Percentiles rank a stretch among this genome's conserved stretches.
phyloP scores from a whole-genome alignment of 1,139 yeast species.

The Saccharomyces hybrid region DNA sequence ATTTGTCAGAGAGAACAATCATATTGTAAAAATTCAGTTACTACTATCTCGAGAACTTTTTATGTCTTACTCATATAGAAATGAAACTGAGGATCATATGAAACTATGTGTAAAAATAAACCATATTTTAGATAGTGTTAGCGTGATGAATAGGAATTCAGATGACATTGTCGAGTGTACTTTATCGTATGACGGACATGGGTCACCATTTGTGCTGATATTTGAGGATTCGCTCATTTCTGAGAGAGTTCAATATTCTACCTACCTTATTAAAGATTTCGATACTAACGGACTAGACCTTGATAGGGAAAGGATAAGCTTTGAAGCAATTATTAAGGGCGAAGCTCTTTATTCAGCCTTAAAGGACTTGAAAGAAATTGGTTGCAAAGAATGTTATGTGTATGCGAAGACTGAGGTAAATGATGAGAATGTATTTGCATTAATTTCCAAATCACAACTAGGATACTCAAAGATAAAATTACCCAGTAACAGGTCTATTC shows the following conservation, averaged over 20 bases:
- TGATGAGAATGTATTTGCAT: slow-evolving; percentile 31
- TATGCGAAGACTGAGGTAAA: slow-evolving; percentile 34
- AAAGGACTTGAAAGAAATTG: slow-evolving; percentile 59
- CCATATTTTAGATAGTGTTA: slow-evolving; percentile 41
- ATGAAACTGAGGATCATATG: slow-evolving; percentile 14
- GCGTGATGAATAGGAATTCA: slow-evolving; percentile 31
- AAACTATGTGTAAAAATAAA: slow-evolving; percentile 35
- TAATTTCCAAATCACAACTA: slow-evolving; percentile 55
- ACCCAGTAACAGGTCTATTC: slow-evolving; percentile 55
- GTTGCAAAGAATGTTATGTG: slow-evolving; percentile 52
- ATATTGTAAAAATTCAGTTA: slow-evolving; percentile 30
- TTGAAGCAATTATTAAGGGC: slow-evolving; percentile 64
- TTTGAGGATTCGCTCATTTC: slow-evolving; percentile 65
- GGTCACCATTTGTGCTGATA: slow-evolving; percentile 58
- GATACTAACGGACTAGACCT: slow-evolving; percentile 37
- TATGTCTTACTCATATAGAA: slow-evolving; percentile 25
- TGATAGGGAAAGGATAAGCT: slow-evolving; percentile 43
- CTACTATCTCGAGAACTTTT: slow-evolving; percentile 31
- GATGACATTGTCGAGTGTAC: slow-evolving; percentile 40
- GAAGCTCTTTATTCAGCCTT: slow-evolving; percentile 56
- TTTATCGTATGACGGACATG: slow-evolving; percentile 46
- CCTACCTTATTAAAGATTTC: slow-evolving; percentile 41
- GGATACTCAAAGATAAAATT: slow-evolving; percentile 63
- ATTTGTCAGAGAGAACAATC: slow-evolving; percentile 34
- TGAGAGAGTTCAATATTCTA: slow-evolving; percentile 64